These are phyloP conservation scores for Immersiella caudata DNA, from an alignment of 495 filamentous ascomycete species.

Conservation along the genomic window DNA sequence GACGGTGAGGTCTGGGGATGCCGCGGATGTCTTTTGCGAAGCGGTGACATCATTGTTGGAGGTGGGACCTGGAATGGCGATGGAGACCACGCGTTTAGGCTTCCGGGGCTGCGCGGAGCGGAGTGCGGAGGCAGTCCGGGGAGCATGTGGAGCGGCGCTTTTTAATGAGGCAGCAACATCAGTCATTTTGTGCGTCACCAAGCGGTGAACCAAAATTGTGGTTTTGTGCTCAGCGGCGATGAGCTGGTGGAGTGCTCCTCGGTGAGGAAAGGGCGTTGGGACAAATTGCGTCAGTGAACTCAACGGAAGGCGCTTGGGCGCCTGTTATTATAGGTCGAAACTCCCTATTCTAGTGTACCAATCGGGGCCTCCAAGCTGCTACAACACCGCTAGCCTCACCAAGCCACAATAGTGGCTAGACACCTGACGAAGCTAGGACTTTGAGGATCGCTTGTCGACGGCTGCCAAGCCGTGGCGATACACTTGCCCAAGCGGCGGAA, in stretches of 20 bases:
- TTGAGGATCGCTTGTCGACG: not conserved
- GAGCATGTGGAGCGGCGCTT: slow-evolving; percentile 12
- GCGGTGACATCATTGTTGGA: slow-evolving; percentile 25
- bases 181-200: slow-evolving; percentile 26
- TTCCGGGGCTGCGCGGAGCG: slow-evolving; percentile 23
- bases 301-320: not conserved
- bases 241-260: slow-evolving; percentile 19
- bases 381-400: not conserved
- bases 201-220: slow-evolving; percentile 2
- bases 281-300: slow-evolving; percentile 8
- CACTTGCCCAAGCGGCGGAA: not conserved
- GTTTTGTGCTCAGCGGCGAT: slow-evolving; percentile 15
- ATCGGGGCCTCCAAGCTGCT: slow-evolving; percentile 3
- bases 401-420: not conserved
- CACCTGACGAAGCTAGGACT: not conserved
- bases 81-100: slow-evolving; percentile 34
- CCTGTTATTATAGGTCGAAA: slow-evolving; percentile 15
- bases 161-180: slow-evolving; percentile 25
- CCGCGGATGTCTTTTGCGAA: not conserved
- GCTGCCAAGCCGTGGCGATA: not conserved
- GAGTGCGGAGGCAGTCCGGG: slow-evolving; percentile 27
- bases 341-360: slow-evolving; percentile 2
- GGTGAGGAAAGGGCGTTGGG: slow-evolving; percentile 23
- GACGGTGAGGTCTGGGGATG: slow-evolving; percentile 27
- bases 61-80: slow-evolving; percentile 27